Base-by-base conservation (phyloP, 2,329 filamentous ascomycete genomes). In the Setomelanomma holmii region DNA sequence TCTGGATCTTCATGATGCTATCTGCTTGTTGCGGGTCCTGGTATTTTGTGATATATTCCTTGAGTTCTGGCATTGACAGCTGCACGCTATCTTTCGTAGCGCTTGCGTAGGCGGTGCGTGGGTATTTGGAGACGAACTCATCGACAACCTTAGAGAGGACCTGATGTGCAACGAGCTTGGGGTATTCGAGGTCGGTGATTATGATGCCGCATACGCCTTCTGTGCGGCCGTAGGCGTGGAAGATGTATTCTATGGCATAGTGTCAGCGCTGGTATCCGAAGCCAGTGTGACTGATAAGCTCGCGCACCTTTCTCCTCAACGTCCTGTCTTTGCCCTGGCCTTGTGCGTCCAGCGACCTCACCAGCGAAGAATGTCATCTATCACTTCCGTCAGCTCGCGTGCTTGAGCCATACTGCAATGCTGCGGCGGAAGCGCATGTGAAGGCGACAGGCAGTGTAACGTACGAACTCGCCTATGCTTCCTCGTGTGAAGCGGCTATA, bases 1-100 rank as follows among this genome's bases (percentile, higher is more conserved):
- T 89, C 77, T 98, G 93, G 68, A 99, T 97, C 83, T 91, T 93
- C 82, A 91, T 86, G 73, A 98, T 96, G 77, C 88, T 93, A 79
- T 96, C 92, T 62, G 91, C 93, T 78, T 96, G 85, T 69, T 87
- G 82, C 11, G 93, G 92, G 75, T 97, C 90, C 79, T 96, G 90
- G 79, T 92, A 96, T 63, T 88, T 87, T 35, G 76, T 72, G 44
- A 90, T 82, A 76, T 96, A 96, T 36, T 91, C 89, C 74, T 90
- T 88, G 49, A 98, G 82, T 72, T 89, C 84, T 38, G 89, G 89
- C 73, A 92, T 88, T 17, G 80, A 71, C 45, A 90, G 78, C 5
- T 56, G 44, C 80, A 71, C 35, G 69, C 82, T 45, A 5, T 49
- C 39, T 8, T 55, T 40, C 4, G 48, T 41, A 75, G 67, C 79